Evolutionary conservation across 23 red algal species (phyloP), one percentile per base, ranked within the genome.

Genomic region (Gracilaria vermiculophylla): DNA sequence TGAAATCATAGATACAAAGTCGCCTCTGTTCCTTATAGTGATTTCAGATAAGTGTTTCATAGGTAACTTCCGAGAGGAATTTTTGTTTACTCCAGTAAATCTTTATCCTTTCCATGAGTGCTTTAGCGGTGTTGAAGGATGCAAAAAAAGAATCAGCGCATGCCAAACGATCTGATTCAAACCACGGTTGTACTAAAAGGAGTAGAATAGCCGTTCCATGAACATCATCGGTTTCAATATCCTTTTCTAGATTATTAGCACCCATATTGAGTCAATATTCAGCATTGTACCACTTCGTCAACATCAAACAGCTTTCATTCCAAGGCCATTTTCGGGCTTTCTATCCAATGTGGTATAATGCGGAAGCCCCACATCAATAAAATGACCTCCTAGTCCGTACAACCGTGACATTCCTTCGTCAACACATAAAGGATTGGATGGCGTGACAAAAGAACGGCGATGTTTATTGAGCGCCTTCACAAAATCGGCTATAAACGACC

Each of bases 361-460:
- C 6, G 67, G 67, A 15, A 73, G 9, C 7, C 5, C 23, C 7
- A 73, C 23, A 6, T 73, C 33, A 23, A 73, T 6, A 8, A 8
- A 40, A 20, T 73, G 5, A 10, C 35, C 67, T 7, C 67, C 67
- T 4, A 73, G 6, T 33, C 67, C 67, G 23, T 73, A 73, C 23
- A 21, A 73, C 7, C 33, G 67, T 73, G 67, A 73, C 67, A 73
- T 73, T 7, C 41, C 36, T 47, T 73, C n/a, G 67, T 73, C 67
- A 5, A 73, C 67, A 33, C 67, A 73, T 8, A 73, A 21, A 47
- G 41, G 5, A 21, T 40, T 5, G 4, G 67, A 73, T 33, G 33
- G 67, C 5, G 67, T 73, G 5, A 73, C 67, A 20, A 20, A 73
- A 21, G 41, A 35, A 7, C 19, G 5, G 5, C 67, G 67, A 73